These are phyloP conservation scores for Gynandropsis gynandra DNA, from an alignment of 345 rosid species.

Conservation along the genomic window DNA sequence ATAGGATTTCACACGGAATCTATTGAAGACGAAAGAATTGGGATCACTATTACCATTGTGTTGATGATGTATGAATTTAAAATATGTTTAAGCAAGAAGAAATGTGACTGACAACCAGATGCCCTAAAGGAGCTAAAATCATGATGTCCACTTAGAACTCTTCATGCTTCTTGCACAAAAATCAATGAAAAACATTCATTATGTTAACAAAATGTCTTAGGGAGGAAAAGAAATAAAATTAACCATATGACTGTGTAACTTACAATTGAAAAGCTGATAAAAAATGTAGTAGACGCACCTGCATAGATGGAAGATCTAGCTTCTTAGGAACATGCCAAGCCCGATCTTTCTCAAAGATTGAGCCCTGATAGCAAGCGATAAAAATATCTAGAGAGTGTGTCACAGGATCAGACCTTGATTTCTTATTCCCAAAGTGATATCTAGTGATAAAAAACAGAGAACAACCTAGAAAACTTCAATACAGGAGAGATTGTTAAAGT, in stretches of 20 bases:
- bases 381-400: slow-evolving; percentile 50
- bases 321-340: slow-evolving; percentile 94
- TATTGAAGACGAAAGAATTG: no score
- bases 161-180: slow-evolving; percentile 78
- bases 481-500: no score
- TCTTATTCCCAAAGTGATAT: background rate
- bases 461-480: no score
- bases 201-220: slow-evolving; percentile 1
- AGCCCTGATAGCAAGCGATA: slow-evolving; percentile 71
- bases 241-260: slow-evolving; percentile 6
- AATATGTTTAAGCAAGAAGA: no score
- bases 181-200: slow-evolving; percentile 8
- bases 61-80: no score
- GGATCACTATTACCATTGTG: no score
- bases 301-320: no score
- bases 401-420: slow-evolving; percentile 2
- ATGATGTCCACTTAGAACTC: no score
- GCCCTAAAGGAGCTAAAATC: no score
- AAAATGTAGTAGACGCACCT: slow-evolving; percentile 30
- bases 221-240: background rate
- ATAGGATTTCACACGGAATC: no score
- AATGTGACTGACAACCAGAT: no score
- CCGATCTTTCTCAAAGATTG: slow-evolving; percentile 65
- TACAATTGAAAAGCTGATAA: slow-evolving; percentile 8
- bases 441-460: no score